phyloP scores from a whole-genome alignment of 1,284 basidiomycete genomes.

The Pseudozyma tsukubaensis region DNA sequence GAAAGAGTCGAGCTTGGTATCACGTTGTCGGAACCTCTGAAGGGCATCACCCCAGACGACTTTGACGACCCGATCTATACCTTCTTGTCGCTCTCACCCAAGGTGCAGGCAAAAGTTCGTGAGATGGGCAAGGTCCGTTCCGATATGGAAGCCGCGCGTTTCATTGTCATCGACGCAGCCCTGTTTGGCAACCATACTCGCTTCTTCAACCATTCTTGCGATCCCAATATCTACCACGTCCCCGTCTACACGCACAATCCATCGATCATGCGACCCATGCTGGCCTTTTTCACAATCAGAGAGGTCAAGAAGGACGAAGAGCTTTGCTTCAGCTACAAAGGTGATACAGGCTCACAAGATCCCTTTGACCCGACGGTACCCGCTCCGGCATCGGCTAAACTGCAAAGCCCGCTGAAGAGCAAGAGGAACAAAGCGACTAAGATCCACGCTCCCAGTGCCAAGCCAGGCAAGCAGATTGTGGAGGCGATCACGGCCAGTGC shows the following conservation, averaged over 20 bases:
- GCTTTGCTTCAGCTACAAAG: slow-evolving; percentile 40
- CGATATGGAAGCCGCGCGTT: slow-evolving; percentile 21
- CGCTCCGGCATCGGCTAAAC: not conserved
- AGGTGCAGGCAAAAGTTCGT: slow-evolving; percentile 7
- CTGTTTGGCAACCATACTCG: slow-evolving; percentile 58
- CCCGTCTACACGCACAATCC: slow-evolving; percentile 79
- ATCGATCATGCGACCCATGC: slow-evolving; percentile 72
- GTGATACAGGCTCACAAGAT: slow-evolving; percentile 1
- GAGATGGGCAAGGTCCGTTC: slow-evolving; percentile 6
- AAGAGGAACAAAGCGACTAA: slow-evolving; percentile 5
- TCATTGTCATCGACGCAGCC: slow-evolving; percentile 50
- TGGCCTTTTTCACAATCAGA: slow-evolving; percentile 78
- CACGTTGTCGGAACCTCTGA: not conserved
- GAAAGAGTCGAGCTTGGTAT: not conserved
- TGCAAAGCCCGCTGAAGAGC: not conserved
- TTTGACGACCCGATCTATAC: slow-evolving; percentile 10
- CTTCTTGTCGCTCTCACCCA: slow-evolving; percentile 9
- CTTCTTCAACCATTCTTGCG: slow-evolving; percentile 77
- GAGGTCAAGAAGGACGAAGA: slow-evolving; percentile 77
- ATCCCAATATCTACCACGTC: slow-evolving; percentile 82
- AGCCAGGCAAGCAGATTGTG: slow-evolving; percentile 14
- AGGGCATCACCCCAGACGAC: not conserved
- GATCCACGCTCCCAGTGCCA: slow-evolving; percentile 20
- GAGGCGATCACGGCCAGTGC: slow-evolving; percentile 12
- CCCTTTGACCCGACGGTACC: no score